Base-by-base conservation (phyloP, 257 asterid genomes). In the Solanum dulcamara region DNA sequence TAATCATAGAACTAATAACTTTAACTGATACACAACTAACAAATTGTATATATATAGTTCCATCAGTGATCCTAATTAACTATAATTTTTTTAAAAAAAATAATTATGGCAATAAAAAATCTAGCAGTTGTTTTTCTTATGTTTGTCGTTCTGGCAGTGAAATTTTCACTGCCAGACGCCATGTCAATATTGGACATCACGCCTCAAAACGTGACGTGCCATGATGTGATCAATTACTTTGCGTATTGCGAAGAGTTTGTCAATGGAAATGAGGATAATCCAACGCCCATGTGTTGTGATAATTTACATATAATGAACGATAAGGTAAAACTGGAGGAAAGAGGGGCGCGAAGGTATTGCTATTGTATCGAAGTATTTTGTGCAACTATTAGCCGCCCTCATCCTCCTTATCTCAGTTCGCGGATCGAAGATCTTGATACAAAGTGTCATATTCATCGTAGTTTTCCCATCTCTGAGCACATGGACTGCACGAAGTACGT, bases 391-490 rank as follows among this genome's bases (percentile, higher is more conserved):
- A 28, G 81, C 1, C 57, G 26, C 1, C 59, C 81, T 24, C 81
- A 18, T 26, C 68, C 80, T 28, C 55, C 74, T 0, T 64, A 51
- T 13, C 22, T 50, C 12, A 51, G 66, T 18, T 64, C 60, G 0
- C 71, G 89, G 4, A 86, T 86, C 15, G 37, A 51, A 24, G 64
- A 62, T 40, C 40, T 86, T 10, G 67, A 86, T 42, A 13, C 4
- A 28, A 30, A 8, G 11, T 86, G 86, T 15, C 4, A 83, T 10
- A 50, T 86, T 74, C 84, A 86, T 38, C 86, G 71, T 17, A 84
- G 81, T 60, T 83, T 86, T 6, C 85, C 85, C 28, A 86, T 86
- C 33, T 86, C 89, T 9, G 85, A 86, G 59, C 81, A 50, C 18
- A 83, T 83, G 86, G 82, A 86, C 6, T 77, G 89, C 44, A 59